These are phyloP conservation scores for Plasmodium vivax DNA, from an alignment of 169 alveolate genomes.

Conservation along the genomic window DNA sequence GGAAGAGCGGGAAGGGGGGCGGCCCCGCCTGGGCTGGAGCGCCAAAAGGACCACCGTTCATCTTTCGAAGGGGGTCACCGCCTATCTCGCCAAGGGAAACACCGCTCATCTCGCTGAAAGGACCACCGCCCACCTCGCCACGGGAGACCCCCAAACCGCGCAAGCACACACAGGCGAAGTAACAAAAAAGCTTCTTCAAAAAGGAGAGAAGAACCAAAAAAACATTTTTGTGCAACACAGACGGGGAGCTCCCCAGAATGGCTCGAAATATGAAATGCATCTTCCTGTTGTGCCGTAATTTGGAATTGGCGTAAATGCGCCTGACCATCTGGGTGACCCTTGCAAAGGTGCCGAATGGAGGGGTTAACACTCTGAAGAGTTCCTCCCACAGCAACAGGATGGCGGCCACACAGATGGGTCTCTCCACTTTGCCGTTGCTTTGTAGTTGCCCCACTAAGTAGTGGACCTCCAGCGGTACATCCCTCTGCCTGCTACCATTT, in stretches of 20 bases:
- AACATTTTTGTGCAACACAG: conserved; percentile 24
- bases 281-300: neutral
- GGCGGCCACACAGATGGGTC: neutral
- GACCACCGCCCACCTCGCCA: neutral
- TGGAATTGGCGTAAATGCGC: neutral
- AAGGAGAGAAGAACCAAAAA: conserved; percentile 35
- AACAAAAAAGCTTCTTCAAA: conserved; percentile 30
- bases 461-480: neutral
- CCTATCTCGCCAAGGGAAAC: neutral
- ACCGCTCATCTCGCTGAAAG: too few relatives aligned
- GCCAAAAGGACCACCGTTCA: too few relatives aligned
- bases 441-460: neutral
- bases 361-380: conserved; percentile 17
- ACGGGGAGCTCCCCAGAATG: conserved; percentile 4
- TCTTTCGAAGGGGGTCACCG: too few relatives aligned
- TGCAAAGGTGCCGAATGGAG: neutral
- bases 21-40: neutral
- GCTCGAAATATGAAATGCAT: conserved; percentile 17
- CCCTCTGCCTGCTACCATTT: neutral
- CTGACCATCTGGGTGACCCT: neutral
- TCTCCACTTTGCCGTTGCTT: conserved; percentile 2
- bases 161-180: conserved; percentile 3
- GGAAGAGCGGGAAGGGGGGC: neutral
- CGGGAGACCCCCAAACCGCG: neutral
- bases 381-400: conserved; percentile 45